These are phyloP conservation scores for Pyrus communis DNA, from an alignment of 306 rosid species.

Conservation along the genomic window DNA sequence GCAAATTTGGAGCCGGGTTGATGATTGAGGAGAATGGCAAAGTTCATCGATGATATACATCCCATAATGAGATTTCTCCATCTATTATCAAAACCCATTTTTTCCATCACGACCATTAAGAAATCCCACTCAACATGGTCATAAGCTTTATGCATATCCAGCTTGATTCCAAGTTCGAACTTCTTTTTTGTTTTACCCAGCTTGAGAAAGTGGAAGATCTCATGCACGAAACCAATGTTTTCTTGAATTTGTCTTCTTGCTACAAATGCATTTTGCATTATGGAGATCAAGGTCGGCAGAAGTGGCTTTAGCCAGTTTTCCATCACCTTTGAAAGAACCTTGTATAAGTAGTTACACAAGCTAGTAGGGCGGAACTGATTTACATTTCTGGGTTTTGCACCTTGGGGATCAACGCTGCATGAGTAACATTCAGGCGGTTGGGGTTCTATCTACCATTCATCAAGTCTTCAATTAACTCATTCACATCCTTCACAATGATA, in stretches of 20 bases:
- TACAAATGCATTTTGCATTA: neutral
- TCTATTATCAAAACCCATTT: neutral
- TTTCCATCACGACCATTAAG: accelerated
- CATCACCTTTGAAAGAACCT: neutral
- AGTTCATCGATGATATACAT: neutral
- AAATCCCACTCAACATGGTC: neutral
- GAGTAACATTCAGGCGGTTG: accelerated
- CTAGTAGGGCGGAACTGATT: neutral
- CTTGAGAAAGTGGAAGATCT: neutral
- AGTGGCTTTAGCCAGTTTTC: neutral
- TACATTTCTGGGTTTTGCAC: accelerated
- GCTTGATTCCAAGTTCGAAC: neutral
- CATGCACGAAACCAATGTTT: neutral
- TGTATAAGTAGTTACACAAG: neutral
- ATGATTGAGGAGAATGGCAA: neutral
- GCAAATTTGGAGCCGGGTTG: neutral
- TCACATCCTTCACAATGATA: too few relatives aligned
- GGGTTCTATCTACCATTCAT: too few relatives aligned
- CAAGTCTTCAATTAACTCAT: too few relatives aligned
- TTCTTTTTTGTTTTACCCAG: neutral
- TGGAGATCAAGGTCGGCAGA: neutral
- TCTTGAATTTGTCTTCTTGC: neutral
- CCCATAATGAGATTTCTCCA: neutral
- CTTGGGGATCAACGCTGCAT: neutral
- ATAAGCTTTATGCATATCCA: neutral